Evolutionary conservation across 371 early-diverging fungal genomes (phyloP).

Genomic region (Umbelopsis sp.): DNA sequence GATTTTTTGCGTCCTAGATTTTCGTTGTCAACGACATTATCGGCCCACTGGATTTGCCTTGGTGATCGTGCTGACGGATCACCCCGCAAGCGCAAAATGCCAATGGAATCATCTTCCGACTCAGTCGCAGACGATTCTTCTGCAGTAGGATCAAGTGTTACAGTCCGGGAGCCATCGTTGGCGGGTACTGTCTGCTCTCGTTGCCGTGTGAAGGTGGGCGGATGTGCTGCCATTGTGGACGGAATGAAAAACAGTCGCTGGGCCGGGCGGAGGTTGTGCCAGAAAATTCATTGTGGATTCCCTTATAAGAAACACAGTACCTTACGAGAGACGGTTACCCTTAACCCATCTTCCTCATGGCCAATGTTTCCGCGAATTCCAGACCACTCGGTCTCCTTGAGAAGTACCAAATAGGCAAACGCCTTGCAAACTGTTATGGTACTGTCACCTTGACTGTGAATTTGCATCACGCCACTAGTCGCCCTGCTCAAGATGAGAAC

Average conservation of each 20-base stretch:
- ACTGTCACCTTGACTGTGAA: conserved; percentile 31
- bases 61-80: conserved; percentile 47
- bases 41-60: conserved; percentile 79
- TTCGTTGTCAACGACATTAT: conserved; percentile 87
- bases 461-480: conserved; percentile 24
- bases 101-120: conserved; percentile 36
- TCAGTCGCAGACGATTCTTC: conserved; percentile 22
- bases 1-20: conserved; percentile 80
- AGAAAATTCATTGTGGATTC: not conserved
- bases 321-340: no score
- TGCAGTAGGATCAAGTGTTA: conserved; percentile 32
- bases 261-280: not conserved
- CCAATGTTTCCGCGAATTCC: not conserved
- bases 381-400: conserved; percentile 36
- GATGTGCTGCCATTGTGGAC: not conserved
- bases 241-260: not conserved
- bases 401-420: conserved; percentile 45
- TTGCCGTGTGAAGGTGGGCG: conserved; percentile 4
- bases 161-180: conserved; percentile 33
- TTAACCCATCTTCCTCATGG: not conserved
- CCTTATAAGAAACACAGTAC: not conserved
- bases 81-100: conserved; percentile 58
- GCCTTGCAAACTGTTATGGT: conserved; percentile 36
- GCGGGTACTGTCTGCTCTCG: conserved; percentile 24
- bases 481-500: conserved; percentile 8